Base-by-base conservation (phyloP, 495 filamentous ascomycete genomes). In the Penicillium pancosmium region DNA sequence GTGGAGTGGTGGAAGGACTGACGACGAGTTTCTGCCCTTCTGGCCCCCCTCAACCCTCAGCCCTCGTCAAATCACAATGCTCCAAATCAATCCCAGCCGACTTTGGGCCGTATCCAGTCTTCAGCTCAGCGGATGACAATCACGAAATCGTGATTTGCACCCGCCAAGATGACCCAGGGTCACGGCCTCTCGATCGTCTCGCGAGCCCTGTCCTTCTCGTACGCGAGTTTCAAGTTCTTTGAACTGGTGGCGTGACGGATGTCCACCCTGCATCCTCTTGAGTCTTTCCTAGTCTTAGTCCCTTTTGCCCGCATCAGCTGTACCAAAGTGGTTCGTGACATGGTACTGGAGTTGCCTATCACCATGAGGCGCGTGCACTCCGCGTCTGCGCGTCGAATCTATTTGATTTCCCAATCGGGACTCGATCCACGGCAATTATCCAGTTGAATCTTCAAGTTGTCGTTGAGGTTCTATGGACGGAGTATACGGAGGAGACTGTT, bases 271-370 rank as follows among this genome's bases (percentile, higher is more conserved):
- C 41, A 46, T 21, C 46, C 46, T 48, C 36, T 38, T 38, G 36
- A 38, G 36, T 38, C 12, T 48, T 31, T 31, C 27, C 8, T 31
- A 1, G 27, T 31, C 27, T 31, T 31, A 31, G 27, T 31, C 27
- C 46, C 46, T 48, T 48, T 48, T n/a, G 21, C 46, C 46, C 23
- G 46, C 46, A 48, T 48, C 46, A 19, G 50, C 25, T 46, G 55
- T 43, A 56, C 52, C 52, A 53, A 15, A 40, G 19, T 40, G 55
- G 55, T 67, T 51, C 60, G 55, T 64, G 61, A 63, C 58, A 67
- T 61, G 61, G 64, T 58, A 67, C 57, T 44, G 57, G 55, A 52
- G 40, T 64, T 38, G 41, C 21, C 36, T 35, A 51, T 55, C 52
- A 46, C 44, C 33, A 27, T 46, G 54, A 52, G 59, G 62, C 57